Evolutionary conservation across 768 basidiomycete species (phyloP), one percentile per base, ranked within the genome.

Genomic region (Sistotremastrum niveocremeum): DNA sequence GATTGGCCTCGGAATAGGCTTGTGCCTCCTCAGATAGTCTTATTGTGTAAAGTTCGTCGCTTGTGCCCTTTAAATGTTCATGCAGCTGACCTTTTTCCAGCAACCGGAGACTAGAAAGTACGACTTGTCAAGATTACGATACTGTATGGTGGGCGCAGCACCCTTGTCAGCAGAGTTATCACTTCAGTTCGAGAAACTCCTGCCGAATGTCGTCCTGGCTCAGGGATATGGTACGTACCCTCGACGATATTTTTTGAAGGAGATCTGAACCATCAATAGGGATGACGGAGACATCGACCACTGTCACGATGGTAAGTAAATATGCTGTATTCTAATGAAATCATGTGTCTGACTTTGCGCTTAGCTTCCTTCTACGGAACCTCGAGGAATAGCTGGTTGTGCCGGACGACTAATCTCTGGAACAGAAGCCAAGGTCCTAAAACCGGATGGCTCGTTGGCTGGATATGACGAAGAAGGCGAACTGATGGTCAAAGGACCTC

Each of bases 271-370:
- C 7, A 44, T 20, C 41, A 28, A 3, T 42, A 82, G 80, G 81
- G 4, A 71, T 80, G 73, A 84, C 82, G 0, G 82, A 84, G 55
- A 68, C 74, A 0, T 68, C 69, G 46, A 76, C 77, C 0, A 66
- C 72, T 6, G 65, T 71, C 5, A 57, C 67, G 9, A 69, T 76
- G 62, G n/a, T n/a, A n/a, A n/a, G n/a, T n/a, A n/a, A n/a, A n/a
- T n/a, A n/a, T n/a, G n/a, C n/a, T n/a, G n/a, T n/a, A n/a, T n/a
- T n/a, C n/a, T n/a, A n/a, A n/a, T n/a, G n/a, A n/a, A n/a, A 73
- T 70, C 58, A 60, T 73, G 10, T 35, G 29, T 20, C 9, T 37
- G 36, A 7, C 7, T 28, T 46, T 31, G 2, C 11, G 6, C 5
- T 5, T 38, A 48, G 47, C 37, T 30, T 10, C 47, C 47, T 7